Base-by-base conservation (phyloP, 2,329 filamentous ascomycete genomes). In the Stemphylium beticola region DNA sequence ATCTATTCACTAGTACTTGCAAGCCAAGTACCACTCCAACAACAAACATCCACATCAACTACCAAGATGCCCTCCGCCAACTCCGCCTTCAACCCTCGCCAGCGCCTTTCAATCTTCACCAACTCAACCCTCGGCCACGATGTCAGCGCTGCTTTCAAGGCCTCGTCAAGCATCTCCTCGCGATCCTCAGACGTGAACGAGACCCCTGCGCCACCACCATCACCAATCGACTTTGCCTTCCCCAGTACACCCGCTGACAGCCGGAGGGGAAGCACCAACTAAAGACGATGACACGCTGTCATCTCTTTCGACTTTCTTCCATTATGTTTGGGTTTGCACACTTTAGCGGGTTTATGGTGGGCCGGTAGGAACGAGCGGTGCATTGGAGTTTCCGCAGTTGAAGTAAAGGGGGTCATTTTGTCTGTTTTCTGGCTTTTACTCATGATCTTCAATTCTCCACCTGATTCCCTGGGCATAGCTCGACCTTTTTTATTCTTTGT, bases 31-130 rank as follows among this genome's bases (percentile, higher is more conserved):
- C 41, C 12, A 29, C 29, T 33, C 51, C 37, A 44, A 53, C 31
- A 32, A 31, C n/a, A 42, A 36, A 53, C 18, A 20, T 34, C 24
- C 42, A 53, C 17, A 56, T 20, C 33, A 42, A 48, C 12, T 31
- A 20, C 34, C 53, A 71, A 42, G 40, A 75, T 72, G 72, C 68
- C 72, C 59, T 51, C 67, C 36, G 46, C 68, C 38, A 40, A 59
- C 20, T 55, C 59, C 54, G 41, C 60, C 22, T 61, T 63, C 61
- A 71, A 69, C 65, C 74, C 74, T 42, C 75, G 75, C 62, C 71
- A 75, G 58, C 74, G 74, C 66, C 75, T 77, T 57, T 75, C 74
- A 45, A 72, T 77, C 71, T 65, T 75, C 60, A 76, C 73, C 50
- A 74, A 76, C 67, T 68, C 72, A 18, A 73, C 72, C 1, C 74